phyloP scores from a whole-genome alignment of 306 rosid species.

The Cicer cuneatum region DNA sequence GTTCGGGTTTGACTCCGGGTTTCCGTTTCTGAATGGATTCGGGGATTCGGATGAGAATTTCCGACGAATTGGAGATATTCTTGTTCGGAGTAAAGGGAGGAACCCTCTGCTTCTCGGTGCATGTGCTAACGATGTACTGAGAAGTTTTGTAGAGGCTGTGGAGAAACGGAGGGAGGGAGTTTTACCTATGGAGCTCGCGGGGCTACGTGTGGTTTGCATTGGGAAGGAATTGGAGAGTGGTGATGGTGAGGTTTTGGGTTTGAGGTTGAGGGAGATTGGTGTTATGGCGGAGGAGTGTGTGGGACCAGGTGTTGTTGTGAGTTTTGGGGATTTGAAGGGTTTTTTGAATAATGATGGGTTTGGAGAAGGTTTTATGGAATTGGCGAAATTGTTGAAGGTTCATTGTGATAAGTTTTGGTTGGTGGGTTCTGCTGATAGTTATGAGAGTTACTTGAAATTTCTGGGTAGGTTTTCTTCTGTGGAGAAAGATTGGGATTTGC shows the following conservation, averaged over 20 bases:
- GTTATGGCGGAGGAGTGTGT: conserved; percentile 49
- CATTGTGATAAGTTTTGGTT: conserved; percentile 72
- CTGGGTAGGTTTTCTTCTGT: conserved; percentile 66
- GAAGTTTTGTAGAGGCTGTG: conserved; percentile 54
- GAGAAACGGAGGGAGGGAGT: conserved; percentile 57
- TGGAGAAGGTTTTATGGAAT: conserved; percentile 54
- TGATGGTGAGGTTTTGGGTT: conserved; percentile 40
- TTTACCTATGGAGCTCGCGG: conserved; percentile 63
- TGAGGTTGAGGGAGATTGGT: conserved; percentile 55
- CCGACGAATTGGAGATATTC: conserved; percentile 75
- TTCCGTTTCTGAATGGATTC: conserved; percentile 52
- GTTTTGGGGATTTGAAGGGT: conserved; percentile 77
- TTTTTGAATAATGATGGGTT: conserved; percentile 46
- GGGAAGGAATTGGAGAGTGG: conserved; percentile 56
- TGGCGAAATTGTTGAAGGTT: conserved; percentile 57
- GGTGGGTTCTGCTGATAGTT: conserved; percentile 71
- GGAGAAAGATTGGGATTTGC: conserved; percentile 90
- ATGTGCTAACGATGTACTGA: conserved; percentile 66
- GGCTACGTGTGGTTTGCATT: conserved; percentile 57
- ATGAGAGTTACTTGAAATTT: conserved; percentile 81
- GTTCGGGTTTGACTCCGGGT: conserved; percentile 34
- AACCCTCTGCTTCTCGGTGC: conserved; percentile 89
- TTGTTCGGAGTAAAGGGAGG: conserved; percentile 58
- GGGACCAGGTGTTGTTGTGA: conserved; percentile 75
- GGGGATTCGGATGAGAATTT: conserved; percentile 58